phyloP scores from a whole-genome alignment of 1,284 basidiomycete species.

The Trichosporon inkin region DNA sequence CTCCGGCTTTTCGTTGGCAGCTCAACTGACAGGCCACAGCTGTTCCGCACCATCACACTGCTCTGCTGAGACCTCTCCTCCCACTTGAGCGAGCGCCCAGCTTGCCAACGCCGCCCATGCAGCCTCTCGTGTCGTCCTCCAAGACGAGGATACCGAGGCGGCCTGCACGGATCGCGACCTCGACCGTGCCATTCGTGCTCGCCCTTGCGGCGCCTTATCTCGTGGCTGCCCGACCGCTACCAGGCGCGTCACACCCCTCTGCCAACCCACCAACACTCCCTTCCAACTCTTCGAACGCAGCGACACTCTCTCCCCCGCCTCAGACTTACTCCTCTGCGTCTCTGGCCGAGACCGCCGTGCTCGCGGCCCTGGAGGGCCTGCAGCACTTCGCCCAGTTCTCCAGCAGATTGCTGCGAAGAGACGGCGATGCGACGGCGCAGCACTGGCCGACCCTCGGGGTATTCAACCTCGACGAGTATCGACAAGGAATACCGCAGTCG shows the following conservation, averaged over 20 bases:
- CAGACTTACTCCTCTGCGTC: not conserved
- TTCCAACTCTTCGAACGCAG: constrained; percentile 13
- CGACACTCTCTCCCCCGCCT: not conserved
- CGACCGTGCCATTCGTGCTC: constrained; percentile 26
- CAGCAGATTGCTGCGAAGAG: not conserved
- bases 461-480: constrained; percentile 17
- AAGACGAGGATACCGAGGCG: not conserved
- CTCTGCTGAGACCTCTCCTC: not conserved
- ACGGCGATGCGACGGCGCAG: not conserved
- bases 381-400: not conserved
- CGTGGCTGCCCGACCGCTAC: constrained; percentile 19
- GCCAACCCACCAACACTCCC: not conserved
- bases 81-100: not conserved
- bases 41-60: not conserved
- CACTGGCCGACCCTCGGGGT: constrained; percentile 12
- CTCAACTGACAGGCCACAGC: not conserved
- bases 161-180: not conserved
- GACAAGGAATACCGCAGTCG: constrained; percentile 4
- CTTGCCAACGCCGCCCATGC: constrained; percentile 7
- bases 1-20: not conserved
- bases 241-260: not conserved
- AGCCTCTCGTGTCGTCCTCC: constrained; percentile 10
- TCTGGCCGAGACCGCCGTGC: constrained; percentile 11
- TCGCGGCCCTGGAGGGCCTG: not conserved
- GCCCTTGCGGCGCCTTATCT: constrained; percentile 33